phyloP scores from a whole-genome alignment of 164 flowering plant genomes.

The Chimonanthus salicifolius region DNA sequence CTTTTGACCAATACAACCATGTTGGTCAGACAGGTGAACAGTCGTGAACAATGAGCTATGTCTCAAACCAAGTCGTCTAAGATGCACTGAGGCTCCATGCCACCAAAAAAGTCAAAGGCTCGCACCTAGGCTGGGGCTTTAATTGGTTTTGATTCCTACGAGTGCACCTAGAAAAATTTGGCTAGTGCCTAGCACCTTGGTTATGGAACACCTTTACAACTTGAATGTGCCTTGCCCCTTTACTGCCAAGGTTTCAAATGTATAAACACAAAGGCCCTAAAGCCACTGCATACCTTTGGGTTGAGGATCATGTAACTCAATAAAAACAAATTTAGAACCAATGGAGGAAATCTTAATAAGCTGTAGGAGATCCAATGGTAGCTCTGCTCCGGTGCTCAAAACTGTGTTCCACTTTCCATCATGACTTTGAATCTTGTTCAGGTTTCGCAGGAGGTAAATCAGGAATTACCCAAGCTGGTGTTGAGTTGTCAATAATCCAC shows the following conservation, averaged over 20 bases:
- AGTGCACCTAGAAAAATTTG: no score
- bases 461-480: constrained; percentile 44
- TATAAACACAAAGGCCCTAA: not conserved
- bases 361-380: not conserved
- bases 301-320: not conserved
- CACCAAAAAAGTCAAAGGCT: no score
- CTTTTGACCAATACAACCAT: no score
- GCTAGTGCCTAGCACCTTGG: no score
- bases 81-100: no score
- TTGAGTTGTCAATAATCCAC: constrained; percentile 33
- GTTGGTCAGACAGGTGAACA: no score
- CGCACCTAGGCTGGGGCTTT: no score
- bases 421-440: not conserved
- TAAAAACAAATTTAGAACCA: not conserved
- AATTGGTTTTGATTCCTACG: no score
- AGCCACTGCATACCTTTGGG: not conserved
- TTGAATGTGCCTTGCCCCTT: no score
- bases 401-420: not conserved
- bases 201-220: no score
- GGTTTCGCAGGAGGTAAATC: constrained; percentile 39
- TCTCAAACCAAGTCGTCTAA: no score
- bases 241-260: not conserved
- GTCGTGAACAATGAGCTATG: no score
- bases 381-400: not conserved
- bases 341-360: not conserved